A percentile compares a stretch with the other conserved stretches of the same genome.
These are phyloP conservation scores for Pseudopediastrum boryanum DNA, from an alignment of 139 green algal genomes.

Conservation along the genomic window DNA sequence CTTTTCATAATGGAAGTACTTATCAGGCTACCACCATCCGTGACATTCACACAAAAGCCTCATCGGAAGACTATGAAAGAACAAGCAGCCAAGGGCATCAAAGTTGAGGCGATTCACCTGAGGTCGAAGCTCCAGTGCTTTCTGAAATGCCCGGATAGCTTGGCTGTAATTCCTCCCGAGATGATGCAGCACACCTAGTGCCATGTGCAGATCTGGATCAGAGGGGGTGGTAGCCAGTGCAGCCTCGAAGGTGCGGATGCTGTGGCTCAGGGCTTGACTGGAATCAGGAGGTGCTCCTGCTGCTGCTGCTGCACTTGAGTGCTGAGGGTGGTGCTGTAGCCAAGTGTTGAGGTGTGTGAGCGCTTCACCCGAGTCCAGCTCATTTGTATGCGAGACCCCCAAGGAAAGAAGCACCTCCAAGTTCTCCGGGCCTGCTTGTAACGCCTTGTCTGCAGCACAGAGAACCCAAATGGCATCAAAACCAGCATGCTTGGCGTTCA, in stretches of 20 bases:
- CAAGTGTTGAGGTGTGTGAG: constrained; percentile 75
- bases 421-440: constrained; percentile 79
- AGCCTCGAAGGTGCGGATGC: constrained; percentile 44
- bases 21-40: too few species aligned
- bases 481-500: too few species aligned
- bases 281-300: constrained; percentile 45
- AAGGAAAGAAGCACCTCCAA: constrained; percentile 91
- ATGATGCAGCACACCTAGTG: constrained; percentile 94
- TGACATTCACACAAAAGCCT: too few species aligned
- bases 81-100: constrained; percentile 44
- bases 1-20: constrained; percentile 11
- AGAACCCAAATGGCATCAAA: too few species aligned
- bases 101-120: constrained; percentile 90
- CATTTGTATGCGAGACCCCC: constrained; percentile 97
- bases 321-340: constrained; percentile 70
- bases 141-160: constrained; percentile 80
- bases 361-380: constrained; percentile 85
- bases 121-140: constrained; percentile 71
- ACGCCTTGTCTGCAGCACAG: constrained; percentile 55
- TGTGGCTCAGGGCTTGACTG: constrained; percentile 59
- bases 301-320: constrained; percentile 43
- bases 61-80: too few species aligned
- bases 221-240: not conserved
- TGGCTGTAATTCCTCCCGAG: constrained; percentile 81
- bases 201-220: constrained; percentile 87